A percentile compares a stretch with the other conserved stretches of the same genome.
phyloP scores from a whole-genome alignment of 768 basidiomycete species.

The Thelephora ganbajun region DNA sequence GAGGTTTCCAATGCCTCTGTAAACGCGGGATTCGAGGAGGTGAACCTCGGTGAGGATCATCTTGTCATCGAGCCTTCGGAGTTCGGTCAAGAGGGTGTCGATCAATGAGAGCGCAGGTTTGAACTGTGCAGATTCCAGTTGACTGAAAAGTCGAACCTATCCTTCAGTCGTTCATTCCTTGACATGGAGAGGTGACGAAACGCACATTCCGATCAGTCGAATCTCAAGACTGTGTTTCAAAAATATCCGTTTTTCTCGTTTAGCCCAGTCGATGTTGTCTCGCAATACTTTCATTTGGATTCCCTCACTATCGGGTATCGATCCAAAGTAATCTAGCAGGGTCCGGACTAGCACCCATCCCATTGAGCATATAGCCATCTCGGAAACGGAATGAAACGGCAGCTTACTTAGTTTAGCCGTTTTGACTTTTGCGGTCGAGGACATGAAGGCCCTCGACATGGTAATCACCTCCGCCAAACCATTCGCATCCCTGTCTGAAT shows the following conservation, averaged over 20 bases:
- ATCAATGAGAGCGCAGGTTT: slow-evolving; percentile 71
- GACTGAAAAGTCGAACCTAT: slow-evolving; percentile 25
- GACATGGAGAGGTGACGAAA: slow-evolving; percentile 3
- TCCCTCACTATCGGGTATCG: slow-evolving; percentile 60
- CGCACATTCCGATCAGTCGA: slow-evolving; percentile 64
- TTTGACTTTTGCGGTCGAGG: slow-evolving; percentile 92
- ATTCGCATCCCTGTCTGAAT: slow-evolving; percentile 53
- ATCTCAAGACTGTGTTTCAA: slow-evolving; percentile 90
- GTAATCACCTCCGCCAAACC: slow-evolving; percentile 81
- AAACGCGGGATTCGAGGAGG: slow-evolving; percentile 83
- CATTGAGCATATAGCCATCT: neutral
- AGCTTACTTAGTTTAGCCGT: slow-evolving; percentile 85
- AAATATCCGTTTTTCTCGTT: slow-evolving; percentile 86
- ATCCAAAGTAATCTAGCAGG: slow-evolving; percentile 77
- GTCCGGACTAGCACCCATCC: slow-evolving; percentile 61
- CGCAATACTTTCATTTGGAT: slow-evolving; percentile 75
- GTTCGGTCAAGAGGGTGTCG: slow-evolving; percentile 78
- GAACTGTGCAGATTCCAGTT: slow-evolving; percentile 65
- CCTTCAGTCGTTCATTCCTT: slow-evolving; percentile 1
- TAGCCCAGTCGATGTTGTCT: slow-evolving; percentile 91
- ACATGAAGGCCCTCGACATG: slow-evolving; percentile 70
- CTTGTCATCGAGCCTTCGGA: slow-evolving; percentile 92
- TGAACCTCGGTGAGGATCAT: slow-evolving; percentile 96
- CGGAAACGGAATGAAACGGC: neutral
- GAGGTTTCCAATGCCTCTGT: slow-evolving; percentile 80